phyloP scores from a whole-genome alignment of 768 basidiomycete genomes.

The Mycena vitilis region DNA sequence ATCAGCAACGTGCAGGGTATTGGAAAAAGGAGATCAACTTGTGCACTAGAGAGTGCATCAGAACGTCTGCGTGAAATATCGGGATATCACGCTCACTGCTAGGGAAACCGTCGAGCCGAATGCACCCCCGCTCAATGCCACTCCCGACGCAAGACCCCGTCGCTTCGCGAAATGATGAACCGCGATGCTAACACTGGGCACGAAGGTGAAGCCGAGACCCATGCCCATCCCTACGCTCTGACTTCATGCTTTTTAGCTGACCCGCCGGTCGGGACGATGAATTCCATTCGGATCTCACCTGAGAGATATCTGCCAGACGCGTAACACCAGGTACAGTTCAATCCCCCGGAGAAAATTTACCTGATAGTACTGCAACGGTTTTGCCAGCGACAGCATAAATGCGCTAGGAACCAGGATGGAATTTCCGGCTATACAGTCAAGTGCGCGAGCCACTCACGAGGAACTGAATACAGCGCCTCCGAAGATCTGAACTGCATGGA shows the following conservation, averaged over 20 bases:
- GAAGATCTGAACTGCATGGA: background rate
- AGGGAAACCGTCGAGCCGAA: slow-evolving; percentile 23
- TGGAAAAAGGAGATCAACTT: slow-evolving; percentile 4
- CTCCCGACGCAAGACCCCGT: slow-evolving; percentile 56
- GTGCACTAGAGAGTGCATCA: background rate
- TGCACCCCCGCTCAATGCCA: slow-evolving; percentile 52
- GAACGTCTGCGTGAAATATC: background rate
- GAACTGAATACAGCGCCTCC: background rate
- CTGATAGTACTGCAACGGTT: slow-evolving; percentile 2
- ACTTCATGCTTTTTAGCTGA: background rate
- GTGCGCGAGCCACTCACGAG: background rate
- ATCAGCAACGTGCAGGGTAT: too few relatives aligned
- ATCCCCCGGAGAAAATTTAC: background rate
- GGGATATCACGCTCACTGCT: slow-evolving; percentile 12
- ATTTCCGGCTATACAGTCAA: background rate
- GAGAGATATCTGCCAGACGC: background rate
- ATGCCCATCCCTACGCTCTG: slow-evolving; percentile 48
- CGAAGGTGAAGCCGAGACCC: slow-evolving; percentile 51
- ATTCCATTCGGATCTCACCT: background rate
- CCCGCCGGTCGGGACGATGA: background rate
- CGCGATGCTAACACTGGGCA: slow-evolving; percentile 49
- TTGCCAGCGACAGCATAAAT: slow-evolving; percentile 3
- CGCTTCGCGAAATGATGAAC: slow-evolving; percentile 55
- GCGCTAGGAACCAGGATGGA: background rate
- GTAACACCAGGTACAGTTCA: too few relatives aligned